phyloP scores from a whole-genome alignment of 83 land plant species.

The Diphasiastrum complanatum region DNA sequence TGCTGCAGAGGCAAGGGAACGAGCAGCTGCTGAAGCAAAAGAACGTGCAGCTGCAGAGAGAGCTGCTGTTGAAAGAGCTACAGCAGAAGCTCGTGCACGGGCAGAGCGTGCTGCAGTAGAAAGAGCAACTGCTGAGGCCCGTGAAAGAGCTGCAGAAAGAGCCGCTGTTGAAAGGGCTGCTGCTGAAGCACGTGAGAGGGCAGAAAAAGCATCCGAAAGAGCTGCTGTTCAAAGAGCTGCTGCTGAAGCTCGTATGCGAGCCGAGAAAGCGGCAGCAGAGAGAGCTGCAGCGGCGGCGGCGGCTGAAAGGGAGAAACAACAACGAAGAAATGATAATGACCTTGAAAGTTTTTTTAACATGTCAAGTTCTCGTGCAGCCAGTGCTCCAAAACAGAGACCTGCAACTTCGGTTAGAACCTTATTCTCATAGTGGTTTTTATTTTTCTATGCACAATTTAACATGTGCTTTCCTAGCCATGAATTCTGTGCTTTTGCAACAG shows the following conservation, averaged over 20 bases:
- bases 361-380: slow-evolving; percentile 2
- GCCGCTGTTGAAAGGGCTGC: slow-evolving; percentile 15
- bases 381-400: slow-evolving; percentile 24
- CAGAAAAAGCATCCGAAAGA: slow-evolving; percentile 12
- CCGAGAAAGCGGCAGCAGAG: slow-evolving; percentile 2
- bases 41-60: slow-evolving; percentile 31
- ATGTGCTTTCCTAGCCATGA: neutral
- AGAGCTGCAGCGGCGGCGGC: too few species aligned
- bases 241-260: slow-evolving; percentile 25
- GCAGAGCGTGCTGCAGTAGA: too few species aligned
- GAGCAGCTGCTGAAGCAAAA: slow-evolving; percentile 26
- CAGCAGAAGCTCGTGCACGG: slow-evolving; percentile 14
- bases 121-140: slow-evolving; percentile 72
- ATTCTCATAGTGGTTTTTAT: neutral
- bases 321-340: slow-evolving; percentile 10
- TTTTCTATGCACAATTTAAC: neutral
- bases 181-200: slow-evolving; percentile 21
- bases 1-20: slow-evolving; percentile 63
- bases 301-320: slow-evolving; percentile 11
- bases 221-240: slow-evolving; percentile 30
- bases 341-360: slow-evolving; percentile 1
- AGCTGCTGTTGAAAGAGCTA: slow-evolving; percentile 47
- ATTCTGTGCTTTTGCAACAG: neutral
- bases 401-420: slow-evolving; percentile 11
- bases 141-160: slow-evolving; percentile 33